Evolutionary conservation across 345 rosid genomes (phyloP).

Genomic region (Lagerstroemia speciosa): DNA sequence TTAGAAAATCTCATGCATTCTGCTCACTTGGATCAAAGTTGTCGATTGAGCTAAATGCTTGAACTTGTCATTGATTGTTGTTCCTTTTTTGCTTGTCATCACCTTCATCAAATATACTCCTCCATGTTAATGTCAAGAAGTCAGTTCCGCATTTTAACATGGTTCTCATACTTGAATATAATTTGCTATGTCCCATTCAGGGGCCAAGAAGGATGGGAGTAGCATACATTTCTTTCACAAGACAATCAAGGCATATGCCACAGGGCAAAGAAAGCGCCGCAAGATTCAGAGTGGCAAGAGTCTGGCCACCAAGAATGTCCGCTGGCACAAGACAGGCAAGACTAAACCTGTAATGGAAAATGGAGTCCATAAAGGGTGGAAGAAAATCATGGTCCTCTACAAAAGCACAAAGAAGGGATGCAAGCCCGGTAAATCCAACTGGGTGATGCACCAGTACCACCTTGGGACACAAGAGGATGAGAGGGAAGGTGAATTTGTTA

Average conservation of each 20-base stretch:
- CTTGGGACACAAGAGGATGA: slow-evolving; percentile 68
- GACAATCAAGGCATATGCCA: slow-evolving; percentile 75
- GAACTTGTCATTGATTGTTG: background rate
- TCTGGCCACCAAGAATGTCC: slow-evolving; percentile 44
- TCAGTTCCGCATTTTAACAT: background rate
- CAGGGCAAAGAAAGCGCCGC: slow-evolving; percentile 89
- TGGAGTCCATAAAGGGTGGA: slow-evolving; percentile 66
- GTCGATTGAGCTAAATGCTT: background rate
- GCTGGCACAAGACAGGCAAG: slow-evolving; percentile 98
- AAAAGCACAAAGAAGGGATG: slow-evolving; percentile 55
- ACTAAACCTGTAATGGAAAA: slow-evolving; percentile 52
- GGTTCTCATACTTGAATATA: background rate
- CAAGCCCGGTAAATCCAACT: slow-evolving; percentile 65
- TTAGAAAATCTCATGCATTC: too few relatives aligned
- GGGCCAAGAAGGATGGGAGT: slow-evolving; percentile 79
- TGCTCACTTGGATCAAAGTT: background rate
- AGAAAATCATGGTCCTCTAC: slow-evolving; percentile 92
- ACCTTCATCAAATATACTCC: too few relatives aligned
- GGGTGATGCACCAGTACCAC: slow-evolving; percentile 95
- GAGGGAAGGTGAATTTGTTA: slow-evolving; percentile 59
- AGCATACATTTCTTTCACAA: slow-evolving; percentile 69
- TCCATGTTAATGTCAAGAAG: background rate
- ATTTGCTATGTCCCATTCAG: slow-evolving; percentile 27
- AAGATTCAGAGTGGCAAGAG: slow-evolving; percentile 44
- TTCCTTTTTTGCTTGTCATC: background rate